Evolutionary conservation across 805 yeast species (phyloP).

Genomic region (Groenewaldozyma salmanticensis): DNA sequence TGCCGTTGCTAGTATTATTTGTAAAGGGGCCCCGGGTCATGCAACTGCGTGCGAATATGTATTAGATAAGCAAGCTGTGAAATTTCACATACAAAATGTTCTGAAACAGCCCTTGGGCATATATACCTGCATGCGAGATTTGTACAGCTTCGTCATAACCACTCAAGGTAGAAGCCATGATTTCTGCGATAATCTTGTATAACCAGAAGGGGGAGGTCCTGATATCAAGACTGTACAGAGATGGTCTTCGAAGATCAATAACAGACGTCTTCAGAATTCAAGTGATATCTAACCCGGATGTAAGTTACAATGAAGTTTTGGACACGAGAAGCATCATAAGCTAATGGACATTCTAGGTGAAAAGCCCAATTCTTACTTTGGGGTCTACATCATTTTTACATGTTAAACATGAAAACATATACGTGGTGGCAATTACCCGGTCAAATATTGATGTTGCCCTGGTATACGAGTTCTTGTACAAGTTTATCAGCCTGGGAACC

Average conservation of each 20-base stretch:
- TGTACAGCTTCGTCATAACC: no score
- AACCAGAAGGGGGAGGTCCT: conserved; percentile 77
- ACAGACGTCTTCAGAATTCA: conserved; percentile 89
- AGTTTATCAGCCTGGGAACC: conserved; percentile 45
- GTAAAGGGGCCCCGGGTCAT: background rate
- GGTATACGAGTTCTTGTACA: conserved; percentile 68
- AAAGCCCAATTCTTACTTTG: conserved; percentile 68
- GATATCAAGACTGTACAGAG: conserved; percentile 61
- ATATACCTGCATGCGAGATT: no score
- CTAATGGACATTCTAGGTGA: conserved; percentile 22
- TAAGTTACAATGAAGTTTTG: conserved; percentile 18
- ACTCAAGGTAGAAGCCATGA: no score
- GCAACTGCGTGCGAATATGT: background rate
- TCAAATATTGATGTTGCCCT: conserved; percentile 78
- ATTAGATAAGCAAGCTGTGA: background rate
- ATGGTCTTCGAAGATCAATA: conserved; percentile 67
- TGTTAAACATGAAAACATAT: conserved; percentile 49
- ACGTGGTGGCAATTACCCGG: conserved; percentile 84
- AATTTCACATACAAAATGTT: background rate
- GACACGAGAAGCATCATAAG: background rate
- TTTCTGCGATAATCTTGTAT: conserved; percentile 71
- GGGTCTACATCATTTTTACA: conserved; percentile 91
- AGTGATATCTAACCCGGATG: conserved; percentile 59
- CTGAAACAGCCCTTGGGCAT: background rate
- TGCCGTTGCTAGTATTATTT: no score